A percentile compares a stretch with the other conserved stretches of the same genome.
Conservation (phyloP, 228 moss, liverwort and hornwort species). For the Sphagnum magellanicum region DNA sequence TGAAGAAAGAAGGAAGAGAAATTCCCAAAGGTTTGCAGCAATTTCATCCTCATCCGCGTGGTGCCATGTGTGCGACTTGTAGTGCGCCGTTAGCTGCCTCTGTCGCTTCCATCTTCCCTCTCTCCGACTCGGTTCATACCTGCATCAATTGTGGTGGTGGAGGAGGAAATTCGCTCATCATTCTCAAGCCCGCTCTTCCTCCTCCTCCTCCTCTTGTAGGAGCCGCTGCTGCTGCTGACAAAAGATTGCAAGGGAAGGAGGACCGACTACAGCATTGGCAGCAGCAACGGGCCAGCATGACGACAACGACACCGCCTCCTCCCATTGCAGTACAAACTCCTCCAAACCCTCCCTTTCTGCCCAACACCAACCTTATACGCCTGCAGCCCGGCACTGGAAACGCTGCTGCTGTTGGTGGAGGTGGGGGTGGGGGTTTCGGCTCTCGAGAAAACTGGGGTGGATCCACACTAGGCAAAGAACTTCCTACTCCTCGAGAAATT, state of each 20-base stretch:
- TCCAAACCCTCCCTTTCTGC: constrained; percentile 60
- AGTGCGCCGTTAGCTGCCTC: constrained; percentile 55
- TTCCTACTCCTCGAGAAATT: constrained; percentile 85
- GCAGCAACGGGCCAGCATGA: constrained; percentile 68
- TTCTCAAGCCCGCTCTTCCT: constrained; percentile 12
- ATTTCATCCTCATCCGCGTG: background rate
- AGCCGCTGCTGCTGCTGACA: constrained; percentile 32
- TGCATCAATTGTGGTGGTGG: constrained; percentile 39
- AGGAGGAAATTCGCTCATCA: constrained; percentile 24
- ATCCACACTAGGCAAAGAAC: constrained; percentile 67
- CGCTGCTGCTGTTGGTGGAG: constrained; percentile 17
- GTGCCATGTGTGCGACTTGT: constrained; percentile 39
- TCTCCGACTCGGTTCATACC: constrained; percentile 34
- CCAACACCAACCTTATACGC: constrained; percentile 61
- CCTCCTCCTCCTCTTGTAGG: constrained; percentile 37
- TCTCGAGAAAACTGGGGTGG: constrained; percentile 75
- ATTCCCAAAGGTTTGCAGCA: constrained; percentile 39
- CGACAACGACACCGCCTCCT: constrained; percentile 32
- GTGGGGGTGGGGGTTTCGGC: constrained; percentile 36
- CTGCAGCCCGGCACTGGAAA: constrained; percentile 72
- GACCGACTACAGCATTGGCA: constrained; percentile 67
- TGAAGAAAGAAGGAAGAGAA: constrained; percentile 43
- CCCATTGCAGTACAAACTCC: constrained; percentile 53
- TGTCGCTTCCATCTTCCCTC: constrained; percentile 41
- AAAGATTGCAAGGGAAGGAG: constrained; percentile 68